Evolutionary conservation across 768 basidiomycete genomes (phyloP), one percentile per base, ranked within the genome.

Genomic region (Punctularia strigosozonata): DNA sequence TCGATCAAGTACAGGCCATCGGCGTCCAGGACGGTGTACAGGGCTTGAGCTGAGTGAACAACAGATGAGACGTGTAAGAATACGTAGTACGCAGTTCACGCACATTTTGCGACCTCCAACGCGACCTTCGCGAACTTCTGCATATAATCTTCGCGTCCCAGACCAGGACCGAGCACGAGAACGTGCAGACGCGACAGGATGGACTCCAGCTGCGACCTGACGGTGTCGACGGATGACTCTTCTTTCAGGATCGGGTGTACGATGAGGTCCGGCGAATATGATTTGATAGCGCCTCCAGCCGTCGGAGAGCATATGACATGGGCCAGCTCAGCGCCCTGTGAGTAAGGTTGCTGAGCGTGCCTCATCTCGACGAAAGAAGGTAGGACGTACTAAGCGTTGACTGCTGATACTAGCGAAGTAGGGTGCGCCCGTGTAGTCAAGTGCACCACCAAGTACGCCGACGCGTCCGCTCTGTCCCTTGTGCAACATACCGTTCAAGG

Each of bases 231-330:
- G 43, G 57, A 85, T 78, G 64, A 59, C 36, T 78, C 71, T 54
- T 81, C 71, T 21, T 69, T 62, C 4, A 99, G 69, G 40, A 98
- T 87, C 2, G 89, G 92, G 52, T 99, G 94, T 0, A 99, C 95
- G 52, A 99, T 99, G 31, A 99, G 62, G 59, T 99, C 92, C 2
- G 91, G 91, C 3, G 88, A 92, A 57, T 97, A 99, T 0, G 86
- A 82, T 62, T 99, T 99, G 68, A 99, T 99, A 32, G 90, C 83
- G 4, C 71, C 71, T 20, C 90, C 89, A 5, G 95, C 94, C 0
- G 75, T 77, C 1, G 94, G 94, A 5, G 92, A 81, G 61, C 95
- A 99, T 40, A 98, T 94, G 42, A 98, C 88, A 68, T 98, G 95
- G 18, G 92, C 91, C 17, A 97, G 68, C 58, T 98, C 94, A 36